Conservation (phyloP, 1,139 yeast species). For the Torulaspora globosa region DNA sequence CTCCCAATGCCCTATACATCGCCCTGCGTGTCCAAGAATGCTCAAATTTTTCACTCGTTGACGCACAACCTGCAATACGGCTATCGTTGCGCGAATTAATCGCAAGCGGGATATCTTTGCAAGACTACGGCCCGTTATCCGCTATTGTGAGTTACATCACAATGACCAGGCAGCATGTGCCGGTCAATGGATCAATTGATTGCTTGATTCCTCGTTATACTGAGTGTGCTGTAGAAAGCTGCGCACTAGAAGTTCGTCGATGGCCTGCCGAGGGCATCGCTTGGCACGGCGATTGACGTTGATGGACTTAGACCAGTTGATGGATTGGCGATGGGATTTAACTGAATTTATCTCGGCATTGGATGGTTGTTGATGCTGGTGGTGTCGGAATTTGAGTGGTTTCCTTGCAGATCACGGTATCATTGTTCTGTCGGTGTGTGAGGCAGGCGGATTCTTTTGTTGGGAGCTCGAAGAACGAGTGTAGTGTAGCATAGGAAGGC, state of each 20-base stretch:
- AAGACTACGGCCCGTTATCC: not conserved
- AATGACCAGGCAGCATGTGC: not conserved
- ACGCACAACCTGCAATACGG: not conserved
- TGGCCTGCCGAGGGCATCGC: no score
- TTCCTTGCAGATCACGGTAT: not conserved
- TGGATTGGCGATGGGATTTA: not conserved
- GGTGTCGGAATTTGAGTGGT: not conserved
- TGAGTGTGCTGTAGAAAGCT: no score
- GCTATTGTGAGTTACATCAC: not conserved
- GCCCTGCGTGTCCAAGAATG: not conserved
- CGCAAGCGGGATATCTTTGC: conserved; percentile 1
- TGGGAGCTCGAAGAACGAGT: not conserved
- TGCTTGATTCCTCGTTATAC: no score
- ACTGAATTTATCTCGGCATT: not conserved
- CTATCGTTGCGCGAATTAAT: conserved; percentile 2
- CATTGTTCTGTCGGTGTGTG: no score
- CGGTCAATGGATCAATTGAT: no score
- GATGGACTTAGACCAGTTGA: not conserved
- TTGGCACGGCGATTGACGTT: not conserved
- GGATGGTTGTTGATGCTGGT: not conserved
- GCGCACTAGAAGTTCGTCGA: no score
- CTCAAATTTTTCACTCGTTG: not conserved
- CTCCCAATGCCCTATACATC: not conserved
- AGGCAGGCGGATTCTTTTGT: no score
- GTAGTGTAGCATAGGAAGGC: not conserved